Conservation (phyloP, 2,329 filamentous ascomycete species). For the Fusarium sp. region DNA sequence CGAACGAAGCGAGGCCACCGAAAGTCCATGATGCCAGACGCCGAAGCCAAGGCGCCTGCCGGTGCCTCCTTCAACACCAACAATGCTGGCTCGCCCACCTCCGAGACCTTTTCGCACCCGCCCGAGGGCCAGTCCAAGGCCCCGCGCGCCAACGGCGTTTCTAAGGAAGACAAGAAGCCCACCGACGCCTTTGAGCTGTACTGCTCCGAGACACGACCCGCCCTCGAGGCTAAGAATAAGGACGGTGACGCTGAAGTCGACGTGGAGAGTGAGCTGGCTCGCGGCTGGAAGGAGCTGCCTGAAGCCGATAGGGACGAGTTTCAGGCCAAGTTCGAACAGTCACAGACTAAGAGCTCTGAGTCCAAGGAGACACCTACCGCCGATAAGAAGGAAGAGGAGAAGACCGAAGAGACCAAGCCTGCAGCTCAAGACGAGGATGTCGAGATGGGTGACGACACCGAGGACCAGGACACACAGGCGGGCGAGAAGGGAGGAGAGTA, state of each 20-base stretch:
- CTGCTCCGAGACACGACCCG: constrained; percentile 62
- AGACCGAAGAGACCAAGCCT: constrained; percentile 47
- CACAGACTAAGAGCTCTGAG: constrained; percentile 42
- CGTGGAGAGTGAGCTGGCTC: constrained; percentile 67
- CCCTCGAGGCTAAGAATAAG: constrained; percentile 59
- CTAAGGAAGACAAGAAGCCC: constrained; percentile 58
- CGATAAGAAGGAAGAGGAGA: constrained; percentile 45
- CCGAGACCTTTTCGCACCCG: constrained; percentile 58
- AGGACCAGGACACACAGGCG: constrained; percentile 53
- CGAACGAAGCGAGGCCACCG: constrained; percentile 80
- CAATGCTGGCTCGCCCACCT: constrained; percentile 62
- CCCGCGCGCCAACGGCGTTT: constrained; percentile 55
- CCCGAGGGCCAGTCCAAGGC: constrained; percentile 48
- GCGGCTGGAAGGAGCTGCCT: constrained; percentile 66
- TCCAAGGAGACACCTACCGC: constrained; percentile 39
- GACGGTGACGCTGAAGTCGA: constrained; percentile 48
- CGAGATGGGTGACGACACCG: constrained; percentile 62
- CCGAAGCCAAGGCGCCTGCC: constrained; percentile 56
- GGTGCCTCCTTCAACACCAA: constrained; percentile 60
- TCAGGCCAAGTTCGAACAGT: constrained; percentile 50
- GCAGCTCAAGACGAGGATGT: constrained; percentile 61
- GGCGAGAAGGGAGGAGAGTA: constrained; percentile 52
- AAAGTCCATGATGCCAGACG: constrained; percentile 64
- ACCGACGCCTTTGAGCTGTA: constrained; percentile 67
- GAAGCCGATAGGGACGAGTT: constrained; percentile 64